Percentiles rank a stretch among this genome's conserved stretches.
Conservation (phyloP, 163 green algal genomes). For the Chlorella variabilis region DNA sequence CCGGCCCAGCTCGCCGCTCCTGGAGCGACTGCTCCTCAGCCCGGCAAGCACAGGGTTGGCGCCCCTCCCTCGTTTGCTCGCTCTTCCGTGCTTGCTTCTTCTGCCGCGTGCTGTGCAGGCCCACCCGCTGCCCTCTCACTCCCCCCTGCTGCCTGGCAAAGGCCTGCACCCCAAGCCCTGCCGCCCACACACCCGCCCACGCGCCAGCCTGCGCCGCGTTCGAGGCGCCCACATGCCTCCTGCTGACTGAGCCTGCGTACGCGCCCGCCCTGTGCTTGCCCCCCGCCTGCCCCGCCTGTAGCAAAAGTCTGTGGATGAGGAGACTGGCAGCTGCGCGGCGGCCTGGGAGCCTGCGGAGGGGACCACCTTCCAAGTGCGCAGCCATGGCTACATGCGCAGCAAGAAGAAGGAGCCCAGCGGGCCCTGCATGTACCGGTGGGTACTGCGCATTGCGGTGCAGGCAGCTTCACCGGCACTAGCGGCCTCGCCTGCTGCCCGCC, state of each 20-base stretch:
- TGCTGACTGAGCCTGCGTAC: no score
- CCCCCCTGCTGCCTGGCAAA: no score
- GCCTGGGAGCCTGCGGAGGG: conserved; percentile 53
- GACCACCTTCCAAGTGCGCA: conserved; percentile 68
- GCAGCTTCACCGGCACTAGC: no score
- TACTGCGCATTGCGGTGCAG: no score
- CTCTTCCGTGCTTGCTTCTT: background rate
- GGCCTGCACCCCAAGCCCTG: no score
- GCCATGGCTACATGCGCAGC: conserved; percentile 74
- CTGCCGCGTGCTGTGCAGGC: background rate
- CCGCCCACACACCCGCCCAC: no score
- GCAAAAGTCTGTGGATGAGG: conserved; percentile 3
- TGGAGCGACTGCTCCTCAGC: conserved; percentile 15
- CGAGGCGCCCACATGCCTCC: no score
- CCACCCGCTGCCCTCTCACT: background rate
- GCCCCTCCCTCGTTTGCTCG: no score
- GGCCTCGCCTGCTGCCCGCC: background rate
- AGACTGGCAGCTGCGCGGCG: background rate
- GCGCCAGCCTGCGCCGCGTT: no score
- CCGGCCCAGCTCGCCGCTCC: background rate
- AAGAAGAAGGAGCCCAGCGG: conserved; percentile 68
- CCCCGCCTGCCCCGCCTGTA: background rate
- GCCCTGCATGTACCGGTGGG: conserved; percentile 70
- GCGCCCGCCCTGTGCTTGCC: background rate
- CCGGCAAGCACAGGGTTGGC: background rate